Evolutionary conservation across 2,329 filamentous ascomycete species (phyloP), one percentile per base, ranked within the genome.

Genomic region (Colletotrichum shisoi): DNA sequence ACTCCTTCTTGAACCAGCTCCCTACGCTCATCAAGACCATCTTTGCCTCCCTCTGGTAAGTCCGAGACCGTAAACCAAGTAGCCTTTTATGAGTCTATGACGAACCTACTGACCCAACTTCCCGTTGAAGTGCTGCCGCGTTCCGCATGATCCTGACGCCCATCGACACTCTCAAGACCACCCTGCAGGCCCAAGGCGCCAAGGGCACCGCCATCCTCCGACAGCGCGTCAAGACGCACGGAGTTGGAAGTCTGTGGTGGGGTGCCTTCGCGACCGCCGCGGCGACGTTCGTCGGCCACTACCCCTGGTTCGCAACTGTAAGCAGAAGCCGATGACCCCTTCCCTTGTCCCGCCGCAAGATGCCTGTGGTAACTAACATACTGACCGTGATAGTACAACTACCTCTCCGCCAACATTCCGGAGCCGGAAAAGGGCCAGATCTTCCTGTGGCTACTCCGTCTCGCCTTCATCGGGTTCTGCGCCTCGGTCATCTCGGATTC

Each of bases 131-230:
- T 40, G 81, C 81, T 4, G 81, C 81, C 3, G 75, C 71, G 0
- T 83, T 83, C 69, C 78, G 81, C 39, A 82, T 83, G 76, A 76
- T 82, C 5, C 73, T 83, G 4, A 83, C 81, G 0, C 81, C 81
- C 4, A 79, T 83, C 42, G 81, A 83, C 63, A 83, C 81, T 0
- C 73, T 83, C n/a, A 83, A 83, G 70, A 83, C 81, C 0, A 83
- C 81, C 0, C 79, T 83, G 1, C 81, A 83, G 69, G 80, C 81
- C 0, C 81, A 83, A 63, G 81, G 81, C 0, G 69, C 78, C 1
- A 74, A 77, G 1, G 81, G 81, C 1, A 82, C 80, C 0, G 71
- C 75, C 0, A 69, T 83, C 3, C 75, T 83, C 7, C 77, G 81
- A 12, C 79, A 78, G 49, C 79, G 81, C 1, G 75, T 83, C 70